phyloP scores from a whole-genome alignment of 2,329 filamentous ascomycete genomes.

The Whalleya microplaca region DNA sequence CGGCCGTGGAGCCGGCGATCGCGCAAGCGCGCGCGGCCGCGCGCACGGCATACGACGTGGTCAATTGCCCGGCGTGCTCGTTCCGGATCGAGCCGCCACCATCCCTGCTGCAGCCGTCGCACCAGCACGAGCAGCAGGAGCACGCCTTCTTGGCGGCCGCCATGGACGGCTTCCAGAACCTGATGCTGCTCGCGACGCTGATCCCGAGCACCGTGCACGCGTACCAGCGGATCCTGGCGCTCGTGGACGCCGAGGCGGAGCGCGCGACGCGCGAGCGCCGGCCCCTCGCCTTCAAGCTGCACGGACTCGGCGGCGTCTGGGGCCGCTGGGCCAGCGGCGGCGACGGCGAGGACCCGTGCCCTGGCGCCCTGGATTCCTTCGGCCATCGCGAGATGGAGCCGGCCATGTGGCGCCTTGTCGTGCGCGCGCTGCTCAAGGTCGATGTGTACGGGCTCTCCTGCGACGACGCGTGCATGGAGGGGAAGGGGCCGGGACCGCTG shows the following conservation, averaged over 20 bases:
- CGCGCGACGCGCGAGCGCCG: conserved; percentile 47
- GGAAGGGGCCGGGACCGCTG: conserved; percentile 26
- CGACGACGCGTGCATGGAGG: no score
- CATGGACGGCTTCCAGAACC: conserved; percentile 51
- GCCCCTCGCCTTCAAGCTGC: conserved; percentile 49
- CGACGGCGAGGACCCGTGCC: not conserved
- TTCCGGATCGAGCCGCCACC: conserved; percentile 39
- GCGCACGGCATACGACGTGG: conserved; percentile 53
- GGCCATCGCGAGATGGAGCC: conserved; percentile 54
- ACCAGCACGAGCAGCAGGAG: conserved; percentile 47
- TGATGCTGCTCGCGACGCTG: conserved; percentile 62
- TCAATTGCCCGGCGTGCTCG: conserved; percentile 56
- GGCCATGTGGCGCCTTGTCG: conserved; percentile 55
- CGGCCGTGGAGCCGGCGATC: conserved; percentile 51
- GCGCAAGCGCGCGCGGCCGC: conserved; percentile 51
- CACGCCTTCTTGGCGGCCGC: no score
- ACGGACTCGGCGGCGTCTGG: conserved; percentile 55
- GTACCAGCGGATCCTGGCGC: conserved; percentile 57
- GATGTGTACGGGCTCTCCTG: conserved; percentile 59
- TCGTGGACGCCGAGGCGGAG: conserved; percentile 57
- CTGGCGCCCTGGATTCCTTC: conserved; percentile 39
- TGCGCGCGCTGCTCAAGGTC: conserved; percentile 57
- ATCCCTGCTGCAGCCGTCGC: conserved; percentile 21
- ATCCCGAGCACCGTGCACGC: conserved; percentile 61
- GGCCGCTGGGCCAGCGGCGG: conserved; percentile 25